These are phyloP conservation scores for Backusella macrospora DNA, from an alignment of 192 early-diverging fungal genomes.

Conservation along the genomic window DNA sequence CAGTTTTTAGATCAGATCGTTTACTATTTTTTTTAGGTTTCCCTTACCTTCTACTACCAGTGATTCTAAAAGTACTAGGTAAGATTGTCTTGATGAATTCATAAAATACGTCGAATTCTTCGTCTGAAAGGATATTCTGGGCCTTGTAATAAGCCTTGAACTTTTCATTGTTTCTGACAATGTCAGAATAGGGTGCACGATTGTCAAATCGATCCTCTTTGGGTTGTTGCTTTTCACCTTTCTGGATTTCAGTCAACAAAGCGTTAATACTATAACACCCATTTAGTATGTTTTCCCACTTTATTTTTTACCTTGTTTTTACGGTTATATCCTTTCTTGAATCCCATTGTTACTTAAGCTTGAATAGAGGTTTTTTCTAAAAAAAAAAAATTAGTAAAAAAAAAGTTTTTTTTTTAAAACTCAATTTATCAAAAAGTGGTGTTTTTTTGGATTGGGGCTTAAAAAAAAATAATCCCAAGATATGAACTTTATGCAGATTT, in stretches of 20 bases:
- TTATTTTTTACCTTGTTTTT: neutral
- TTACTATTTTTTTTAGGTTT: neutral
- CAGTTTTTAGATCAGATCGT: neutral
- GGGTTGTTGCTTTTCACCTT: neutral
- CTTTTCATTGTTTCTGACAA: constrained; percentile 59
- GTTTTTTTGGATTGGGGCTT: no score
- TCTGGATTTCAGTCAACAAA: neutral
- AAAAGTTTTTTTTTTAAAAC: no score
- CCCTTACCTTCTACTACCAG: constrained; percentile 79
- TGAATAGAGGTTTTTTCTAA: no score
- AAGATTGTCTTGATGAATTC: constrained; percentile 70
- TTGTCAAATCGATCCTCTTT: neutral
- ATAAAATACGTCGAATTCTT: constrained; percentile 83
- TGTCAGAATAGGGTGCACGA: constrained; percentile 39
- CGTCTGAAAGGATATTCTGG: constrained; percentile 76
- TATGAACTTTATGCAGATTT: no score
- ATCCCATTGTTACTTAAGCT: neutral
- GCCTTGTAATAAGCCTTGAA: constrained; percentile 77
- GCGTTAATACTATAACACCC: neutral
- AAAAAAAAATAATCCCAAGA: no score
- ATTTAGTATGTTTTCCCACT: neutral
- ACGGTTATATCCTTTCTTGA: constrained; percentile 8
- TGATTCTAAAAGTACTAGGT: constrained; percentile 93
- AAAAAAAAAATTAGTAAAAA: no score
- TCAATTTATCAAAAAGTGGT: no score